phyloP scores from a whole-genome alignment of 352 stramenopile species.

The Globisporangium emineosum region DNA sequence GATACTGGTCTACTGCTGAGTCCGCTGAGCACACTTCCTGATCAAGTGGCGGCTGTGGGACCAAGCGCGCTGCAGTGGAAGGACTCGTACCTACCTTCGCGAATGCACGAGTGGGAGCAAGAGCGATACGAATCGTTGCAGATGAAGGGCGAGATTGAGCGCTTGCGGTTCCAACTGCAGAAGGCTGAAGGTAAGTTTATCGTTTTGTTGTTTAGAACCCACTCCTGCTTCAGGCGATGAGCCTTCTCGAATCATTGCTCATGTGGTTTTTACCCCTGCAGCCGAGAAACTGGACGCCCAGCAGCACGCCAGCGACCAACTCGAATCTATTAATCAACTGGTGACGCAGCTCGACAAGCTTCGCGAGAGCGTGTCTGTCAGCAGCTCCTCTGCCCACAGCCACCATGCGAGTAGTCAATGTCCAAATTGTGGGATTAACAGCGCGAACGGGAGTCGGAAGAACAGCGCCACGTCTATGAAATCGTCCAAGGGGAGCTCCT shows the following conservation, averaged over 20 bases:
- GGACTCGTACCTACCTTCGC: constrained; percentile 57
- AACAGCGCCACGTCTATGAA: constrained; percentile 21
- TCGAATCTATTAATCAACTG: constrained; percentile 83
- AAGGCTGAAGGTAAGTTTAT: constrained; percentile 52
- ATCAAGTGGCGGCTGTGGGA: constrained; percentile 61
- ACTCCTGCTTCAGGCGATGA: not conserved
- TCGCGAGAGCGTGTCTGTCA: constrained; percentile 29
- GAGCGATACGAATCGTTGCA: constrained; percentile 69
- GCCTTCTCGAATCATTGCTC: not conserved
- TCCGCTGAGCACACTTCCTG: constrained; percentile 64
- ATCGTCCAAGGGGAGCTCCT: constrained; percentile 19
- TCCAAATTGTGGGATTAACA: constrained; percentile 30
- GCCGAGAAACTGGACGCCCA: constrained; percentile 74
- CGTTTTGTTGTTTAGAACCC: not conserved
- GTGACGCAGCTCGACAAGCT: constrained; percentile 74
- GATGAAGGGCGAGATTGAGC: constrained; percentile 79
- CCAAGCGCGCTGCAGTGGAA: constrained; percentile 72
- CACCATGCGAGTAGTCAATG: constrained; percentile 26
- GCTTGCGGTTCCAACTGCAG: constrained; percentile 69
- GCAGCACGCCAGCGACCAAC: constrained; percentile 67
- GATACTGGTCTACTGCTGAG: constrained; percentile 65
- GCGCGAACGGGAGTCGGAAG: constrained; percentile 3
- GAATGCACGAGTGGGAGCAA: constrained; percentile 77
- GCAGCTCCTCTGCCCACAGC: not conserved
- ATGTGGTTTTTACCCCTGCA: constrained; percentile 19